A percentile compares a stretch with the other conserved stretches of the same genome.
Evolutionary conservation across 352 stramenopile genomes (phyloP).

Genomic region (Globisporangium cystogenes): DNA sequence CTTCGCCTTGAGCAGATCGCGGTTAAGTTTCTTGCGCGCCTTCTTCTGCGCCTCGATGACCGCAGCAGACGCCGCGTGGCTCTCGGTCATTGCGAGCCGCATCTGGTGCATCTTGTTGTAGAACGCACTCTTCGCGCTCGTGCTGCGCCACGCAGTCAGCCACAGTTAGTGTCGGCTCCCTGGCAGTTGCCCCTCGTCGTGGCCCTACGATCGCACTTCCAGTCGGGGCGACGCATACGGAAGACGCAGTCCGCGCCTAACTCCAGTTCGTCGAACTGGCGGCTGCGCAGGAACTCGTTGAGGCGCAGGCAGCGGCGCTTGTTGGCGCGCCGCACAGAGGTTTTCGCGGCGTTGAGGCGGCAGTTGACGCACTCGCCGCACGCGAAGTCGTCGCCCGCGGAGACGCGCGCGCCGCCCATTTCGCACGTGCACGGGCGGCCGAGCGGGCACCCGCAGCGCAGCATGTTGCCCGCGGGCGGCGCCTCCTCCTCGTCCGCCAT

Average conservation of each 20-base stretch:
- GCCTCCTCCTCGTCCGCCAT: conserved; percentile 9
- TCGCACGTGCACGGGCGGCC: conserved; percentile 57
- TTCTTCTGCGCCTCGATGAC: conserved; percentile 33
- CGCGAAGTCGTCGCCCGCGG: background rate
- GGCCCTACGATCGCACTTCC: conserved; percentile 29
- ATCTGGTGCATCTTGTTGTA: conserved; percentile 62
- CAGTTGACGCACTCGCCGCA: conserved; percentile 62
- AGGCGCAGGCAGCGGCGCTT: conserved; percentile 36
- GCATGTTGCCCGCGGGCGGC: conserved; percentile 36
- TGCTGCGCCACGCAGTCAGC: conserved; percentile 18
- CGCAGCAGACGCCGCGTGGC: conserved; percentile 15
- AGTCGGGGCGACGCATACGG: conserved; percentile 52
- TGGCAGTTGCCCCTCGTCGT: too few relatives aligned
- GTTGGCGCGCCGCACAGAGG: conserved; percentile 4
- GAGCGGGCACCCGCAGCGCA: conserved; percentile 47
- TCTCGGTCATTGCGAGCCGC: conserved; percentile 38
- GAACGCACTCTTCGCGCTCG: conserved; percentile 32
- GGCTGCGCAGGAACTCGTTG: conserved; percentile 30
- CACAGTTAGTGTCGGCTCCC: too few relatives aligned
- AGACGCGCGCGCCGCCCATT: conserved; percentile 20
- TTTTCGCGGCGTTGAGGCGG: conserved; percentile 36
- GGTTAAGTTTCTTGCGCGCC: conserved; percentile 41
- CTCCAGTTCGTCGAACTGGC: conserved; percentile 32
- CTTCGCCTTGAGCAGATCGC: conserved; percentile 37
- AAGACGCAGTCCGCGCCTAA: conserved; percentile 36